Evolutionary conservation across 129 eudicot species (phyloP), one percentile per base, ranked within the genome.

Genomic region (Chrysanthemum makinoi): DNA sequence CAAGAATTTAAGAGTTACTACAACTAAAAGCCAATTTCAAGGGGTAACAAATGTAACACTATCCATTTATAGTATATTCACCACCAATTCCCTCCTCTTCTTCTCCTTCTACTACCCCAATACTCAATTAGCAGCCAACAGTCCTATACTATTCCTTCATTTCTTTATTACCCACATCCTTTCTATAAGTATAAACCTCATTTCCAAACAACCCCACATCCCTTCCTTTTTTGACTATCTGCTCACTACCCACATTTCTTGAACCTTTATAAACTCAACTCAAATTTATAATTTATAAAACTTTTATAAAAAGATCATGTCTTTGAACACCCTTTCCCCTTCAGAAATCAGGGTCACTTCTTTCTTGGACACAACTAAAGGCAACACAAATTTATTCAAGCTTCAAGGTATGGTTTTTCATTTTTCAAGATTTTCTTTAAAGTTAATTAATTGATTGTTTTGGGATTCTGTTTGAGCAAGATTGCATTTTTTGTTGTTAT

Each of bases 281-380:
- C 28, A 76, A 61, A 76, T 0, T n/a, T n/a, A n/a, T n/a, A n/a
- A n/a, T 33, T 15, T 73, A 72, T 44, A 22, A 64, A 69, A 19
- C 76, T 3, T 53, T 44, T 33, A 53, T 39, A 69, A 15, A 77
- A 77, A 77, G 33, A 77, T 58, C 54, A 76, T 90, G 99, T 94
- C 96, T 82, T 65, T 90, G 65, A 95, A 81, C 78, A 86, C 85
- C 69, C 81, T 79, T 3, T 77, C 97, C 53, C 88, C 97, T 13
- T 57, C 89, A 69, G 94, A 95, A 79, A 72, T 86, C 72, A 90
- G 77, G 81, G 55, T 75, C 5, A 70, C 72, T 39, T 86, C 94
- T 74, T 90, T 95, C 86, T 76, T 87, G 77, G 94, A 90, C 71
- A 75, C 90, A 26, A 65, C 89, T 39, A 87, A 81, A 74, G 79